These are phyloP conservation scores for Aphanomyces euteiches DNA, from an alignment of 352 stramenopile species.

Conservation along the genomic window DNA sequence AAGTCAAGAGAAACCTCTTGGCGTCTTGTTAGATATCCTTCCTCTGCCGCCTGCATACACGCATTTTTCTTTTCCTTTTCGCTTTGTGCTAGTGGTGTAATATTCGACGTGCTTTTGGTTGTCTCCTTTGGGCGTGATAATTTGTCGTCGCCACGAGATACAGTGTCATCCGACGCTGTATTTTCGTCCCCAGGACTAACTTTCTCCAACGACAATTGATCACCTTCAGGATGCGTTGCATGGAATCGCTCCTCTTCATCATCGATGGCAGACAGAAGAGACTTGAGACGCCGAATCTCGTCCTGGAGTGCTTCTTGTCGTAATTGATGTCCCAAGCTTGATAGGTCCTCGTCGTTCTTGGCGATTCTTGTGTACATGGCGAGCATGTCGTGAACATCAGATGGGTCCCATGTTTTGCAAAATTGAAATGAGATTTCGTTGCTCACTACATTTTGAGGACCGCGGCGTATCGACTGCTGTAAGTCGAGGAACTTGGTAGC, in stretches of 20 bases:
- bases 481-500: conserved; percentile 16
- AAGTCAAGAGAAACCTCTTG: conserved; percentile 34
- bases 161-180: too few relatives aligned
- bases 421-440: conserved; percentile 24
- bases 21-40: conserved; percentile 1
- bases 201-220: too few relatives aligned
- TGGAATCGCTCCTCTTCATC: neutral
- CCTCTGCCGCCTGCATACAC: neutral
- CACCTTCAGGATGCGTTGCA: too few relatives aligned
- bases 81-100: neutral
- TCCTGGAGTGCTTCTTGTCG: neutral
- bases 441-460: conserved; percentile 4
- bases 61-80: neutral
- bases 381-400: conserved; percentile 13
- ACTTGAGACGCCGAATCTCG: conserved; percentile 15
- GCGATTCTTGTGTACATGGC: neutral
- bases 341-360: neutral
- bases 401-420: conserved; percentile 2
- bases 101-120: neutral
- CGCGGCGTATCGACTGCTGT: neutral
- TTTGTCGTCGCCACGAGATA: too few relatives aligned
- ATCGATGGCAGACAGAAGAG: neutral
- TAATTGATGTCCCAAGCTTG: neutral
- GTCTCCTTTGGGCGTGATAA: too few relatives aligned
- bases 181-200: too few relatives aligned